Evolutionary conservation across 805 yeast species (phyloP).

Genomic region (Candida ovalis): DNA sequence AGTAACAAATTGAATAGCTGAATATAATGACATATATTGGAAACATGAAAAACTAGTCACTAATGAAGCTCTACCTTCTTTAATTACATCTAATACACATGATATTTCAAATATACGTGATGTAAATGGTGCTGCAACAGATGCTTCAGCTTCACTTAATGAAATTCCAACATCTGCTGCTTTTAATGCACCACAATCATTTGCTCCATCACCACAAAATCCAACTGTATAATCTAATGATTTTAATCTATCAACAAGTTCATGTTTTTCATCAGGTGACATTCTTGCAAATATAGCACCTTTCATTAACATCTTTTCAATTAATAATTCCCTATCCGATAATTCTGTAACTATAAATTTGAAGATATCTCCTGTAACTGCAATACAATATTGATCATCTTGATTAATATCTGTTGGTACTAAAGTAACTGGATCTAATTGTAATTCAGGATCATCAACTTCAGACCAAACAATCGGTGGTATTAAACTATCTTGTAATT

Average conservation of each 20-base stretch:
- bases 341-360: constrained; percentile 64
- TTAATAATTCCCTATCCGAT: constrained; percentile 35
- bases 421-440: constrained; percentile 63
- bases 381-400: constrained; percentile 55
- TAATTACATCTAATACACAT: constrained; percentile 86
- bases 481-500: constrained; percentile 6
- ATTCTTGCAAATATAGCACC: constrained; percentile 87
- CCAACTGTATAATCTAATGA: constrained; percentile 87
- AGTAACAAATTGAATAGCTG: constrained; percentile 92
- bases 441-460: constrained; percentile 51
- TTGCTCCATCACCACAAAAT: constrained; percentile 99
- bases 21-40: constrained; percentile 95
- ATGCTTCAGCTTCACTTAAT: constrained; percentile 94
- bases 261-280: constrained; percentile 99
- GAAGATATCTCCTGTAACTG: constrained; percentile 91
- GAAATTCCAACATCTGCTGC: constrained; percentile 98
- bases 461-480: constrained; percentile 59
- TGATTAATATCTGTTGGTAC: constrained; percentile 38
- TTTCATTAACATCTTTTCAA: constrained; percentile 59
- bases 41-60: constrained; percentile 96
- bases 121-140: constrained; percentile 98
- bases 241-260: constrained; percentile 83
- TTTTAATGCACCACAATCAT: constrained; percentile 97
- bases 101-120: constrained; percentile 86
- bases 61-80: constrained; percentile 91